phyloP scores from a whole-genome alignment of 192 early-diverging fungal genomes.

The Coemansia sp. region DNA sequence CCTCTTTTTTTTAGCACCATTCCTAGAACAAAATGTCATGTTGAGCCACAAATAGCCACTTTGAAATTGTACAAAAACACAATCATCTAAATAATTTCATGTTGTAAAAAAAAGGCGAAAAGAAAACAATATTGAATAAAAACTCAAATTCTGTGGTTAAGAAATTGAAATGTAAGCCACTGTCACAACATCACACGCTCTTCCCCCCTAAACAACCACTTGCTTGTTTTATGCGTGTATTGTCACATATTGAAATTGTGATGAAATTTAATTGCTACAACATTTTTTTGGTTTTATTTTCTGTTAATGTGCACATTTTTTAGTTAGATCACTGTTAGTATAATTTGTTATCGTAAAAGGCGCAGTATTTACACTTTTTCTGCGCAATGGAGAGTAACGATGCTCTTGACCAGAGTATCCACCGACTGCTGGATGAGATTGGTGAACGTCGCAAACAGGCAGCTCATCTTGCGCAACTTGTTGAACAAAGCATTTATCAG shows the following conservation, averaged over 20 bases:
- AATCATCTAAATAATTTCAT: neutral
- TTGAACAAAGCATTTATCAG: constrained; percentile 34
- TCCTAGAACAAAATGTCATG: neutral
- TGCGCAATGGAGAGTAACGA: neutral
- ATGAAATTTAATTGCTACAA: neutral
- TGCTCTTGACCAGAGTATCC: constrained; percentile 17
- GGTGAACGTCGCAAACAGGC: constrained; percentile 24
- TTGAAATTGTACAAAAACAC: neutral
- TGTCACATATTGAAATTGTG: neutral
- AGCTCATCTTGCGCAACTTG: constrained; percentile 19
- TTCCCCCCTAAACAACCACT: neutral
- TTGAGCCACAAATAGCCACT: neutral
- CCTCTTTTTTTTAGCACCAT: neutral
- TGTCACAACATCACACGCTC: neutral
- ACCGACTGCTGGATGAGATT: constrained; percentile 24
- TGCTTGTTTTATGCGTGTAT: neutral
- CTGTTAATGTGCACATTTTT: neutral
- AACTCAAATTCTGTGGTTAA: neutral
- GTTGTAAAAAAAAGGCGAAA: neutral
- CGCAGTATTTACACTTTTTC: neutral
- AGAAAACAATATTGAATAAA: neutral
- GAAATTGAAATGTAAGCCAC: neutral
- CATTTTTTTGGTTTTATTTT: neutral
- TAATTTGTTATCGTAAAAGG: neutral
- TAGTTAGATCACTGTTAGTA: neutral